A percentile compares a stretch with the other conserved stretches of the same genome.
These are phyloP conservation scores for Candida yuanshanica DNA, from an alignment of 805 yeast species.

Conservation along the genomic window DNA sequence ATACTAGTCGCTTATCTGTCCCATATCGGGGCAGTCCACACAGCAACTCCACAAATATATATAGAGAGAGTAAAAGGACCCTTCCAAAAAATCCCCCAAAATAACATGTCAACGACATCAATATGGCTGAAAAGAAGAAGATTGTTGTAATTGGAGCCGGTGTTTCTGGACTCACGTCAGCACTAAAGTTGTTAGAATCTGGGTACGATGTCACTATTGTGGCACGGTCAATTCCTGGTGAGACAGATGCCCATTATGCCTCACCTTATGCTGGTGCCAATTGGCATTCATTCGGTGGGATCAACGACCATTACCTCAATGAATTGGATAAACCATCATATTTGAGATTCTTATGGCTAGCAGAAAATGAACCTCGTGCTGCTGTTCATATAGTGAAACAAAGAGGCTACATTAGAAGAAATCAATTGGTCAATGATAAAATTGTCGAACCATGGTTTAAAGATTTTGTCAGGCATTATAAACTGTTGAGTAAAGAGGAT, in stretches of 20 bases:
- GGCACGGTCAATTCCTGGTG: conserved; percentile 47
- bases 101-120: neutral
- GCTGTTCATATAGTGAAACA: conserved; percentile 32
- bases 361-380: conserved; percentile 35
- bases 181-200: conserved; percentile 32
- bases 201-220: conserved; percentile 36
- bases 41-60: neutral
- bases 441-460: conserved; percentile 41
- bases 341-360: conserved; percentile 36
- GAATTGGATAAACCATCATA: conserved; percentile 43
- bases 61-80: too few species aligned
- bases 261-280: conserved; percentile 66
- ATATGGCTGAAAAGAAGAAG: neutral
- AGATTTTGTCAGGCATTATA: conserved; percentile 34
- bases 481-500: conserved; percentile 27
- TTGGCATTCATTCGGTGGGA: conserved; percentile 51
- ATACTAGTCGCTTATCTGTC: neutral
- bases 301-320: conserved; percentile 30
- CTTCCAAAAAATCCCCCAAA: too few species aligned
- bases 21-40: neutral
- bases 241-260: conserved; percentile 42
- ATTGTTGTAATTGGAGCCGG: conserved; percentile 28
- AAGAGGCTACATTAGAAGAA: conserved; percentile 8
- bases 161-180: conserved; percentile 45
- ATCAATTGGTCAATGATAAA: conserved; percentile 4